Conservation (phyloP, 176 grass and related monocot genomes). For the Tillandsia fasciculata region DNA sequence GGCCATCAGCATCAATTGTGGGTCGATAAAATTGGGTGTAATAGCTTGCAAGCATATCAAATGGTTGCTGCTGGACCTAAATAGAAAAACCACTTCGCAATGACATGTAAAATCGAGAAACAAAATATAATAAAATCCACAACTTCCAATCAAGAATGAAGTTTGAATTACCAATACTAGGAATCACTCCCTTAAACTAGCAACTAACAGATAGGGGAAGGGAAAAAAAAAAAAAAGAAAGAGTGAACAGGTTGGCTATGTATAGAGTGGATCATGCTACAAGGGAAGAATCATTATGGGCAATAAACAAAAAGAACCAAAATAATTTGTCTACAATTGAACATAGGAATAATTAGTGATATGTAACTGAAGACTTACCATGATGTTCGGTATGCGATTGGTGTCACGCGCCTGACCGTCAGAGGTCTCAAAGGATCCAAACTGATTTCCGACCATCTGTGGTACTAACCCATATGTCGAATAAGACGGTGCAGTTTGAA, state of each 20-base stretch:
- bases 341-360: neutral
- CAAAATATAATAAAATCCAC: neutral
- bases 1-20: conserved; percentile 44
- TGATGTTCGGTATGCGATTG: conserved; percentile 29
- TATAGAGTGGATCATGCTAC: neutral
- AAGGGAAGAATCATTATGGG: neutral
- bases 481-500: conserved; percentile 30
- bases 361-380: conserved; percentile 20
- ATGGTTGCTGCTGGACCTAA: conserved; percentile 56
- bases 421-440: conserved; percentile 42
- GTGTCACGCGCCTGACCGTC: conserved; percentile 35
- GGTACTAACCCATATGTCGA: conserved; percentile 33
- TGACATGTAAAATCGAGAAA: neutral
- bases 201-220: neutral
- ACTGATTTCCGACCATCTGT: conserved; percentile 33
- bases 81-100: neutral
- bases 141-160: neutral
- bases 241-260: no score
- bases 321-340: neutral
- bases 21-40: conserved; percentile 45
- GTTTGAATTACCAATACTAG: neutral
- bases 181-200: neutral
- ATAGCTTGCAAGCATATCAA: conserved; percentile 41
- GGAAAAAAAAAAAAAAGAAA: neutral
- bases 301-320: neutral